phyloP scores from a whole-genome alignment of 2,329 filamentous ascomycete genomes.

The Colletotrichum spaethianum region DNA sequence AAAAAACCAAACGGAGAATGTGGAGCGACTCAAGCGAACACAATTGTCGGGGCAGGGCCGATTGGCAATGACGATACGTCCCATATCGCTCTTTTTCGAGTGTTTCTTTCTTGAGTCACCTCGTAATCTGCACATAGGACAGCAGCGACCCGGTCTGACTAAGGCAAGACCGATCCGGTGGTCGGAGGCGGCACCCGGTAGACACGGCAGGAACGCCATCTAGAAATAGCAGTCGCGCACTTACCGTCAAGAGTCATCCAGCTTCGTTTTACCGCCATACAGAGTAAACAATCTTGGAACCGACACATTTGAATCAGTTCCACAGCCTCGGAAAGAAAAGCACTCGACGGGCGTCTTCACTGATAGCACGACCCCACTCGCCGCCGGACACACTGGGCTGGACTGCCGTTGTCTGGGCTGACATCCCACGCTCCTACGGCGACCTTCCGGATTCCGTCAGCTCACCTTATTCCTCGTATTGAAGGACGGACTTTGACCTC shows the following conservation, averaged over 20 bases:
- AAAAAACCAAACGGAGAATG: slow-evolving; percentile 23
- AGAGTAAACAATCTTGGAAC: not conserved
- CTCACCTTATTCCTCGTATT: slow-evolving; percentile 8
- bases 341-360: slow-evolving; percentile 5
- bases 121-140: slow-evolving; percentile 8
- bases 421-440: slow-evolving; percentile 9
- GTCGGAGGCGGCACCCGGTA: slow-evolving; percentile 27
- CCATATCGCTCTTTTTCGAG: not conserved
- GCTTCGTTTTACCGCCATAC: not conserved
- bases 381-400: slow-evolving; percentile 15
- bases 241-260: not conserved
- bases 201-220: slow-evolving; percentile 3
- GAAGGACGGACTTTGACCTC: slow-evolving; percentile 12
- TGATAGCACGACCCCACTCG: slow-evolving; percentile 17
- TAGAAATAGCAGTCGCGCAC: slow-evolving; percentile 32
- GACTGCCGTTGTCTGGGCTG: slow-evolving; percentile 22
- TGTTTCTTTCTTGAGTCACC: slow-evolving; percentile 5
- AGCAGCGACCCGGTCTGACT: not conserved
- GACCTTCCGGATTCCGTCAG: slow-evolving; percentile 12
- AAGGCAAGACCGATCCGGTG: slow-evolving; percentile 24
- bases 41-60: slow-evolving; percentile 25
- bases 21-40: slow-evolving; percentile 30
- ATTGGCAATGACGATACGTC: slow-evolving; percentile 29
- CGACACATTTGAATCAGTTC: slow-evolving; percentile 6
- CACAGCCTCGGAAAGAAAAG: slow-evolving; percentile 12